These are phyloP conservation scores for Boletellus sp. DNA, from an alignment of 768 basidiomycete genomes.

Conservation along the genomic window DNA sequence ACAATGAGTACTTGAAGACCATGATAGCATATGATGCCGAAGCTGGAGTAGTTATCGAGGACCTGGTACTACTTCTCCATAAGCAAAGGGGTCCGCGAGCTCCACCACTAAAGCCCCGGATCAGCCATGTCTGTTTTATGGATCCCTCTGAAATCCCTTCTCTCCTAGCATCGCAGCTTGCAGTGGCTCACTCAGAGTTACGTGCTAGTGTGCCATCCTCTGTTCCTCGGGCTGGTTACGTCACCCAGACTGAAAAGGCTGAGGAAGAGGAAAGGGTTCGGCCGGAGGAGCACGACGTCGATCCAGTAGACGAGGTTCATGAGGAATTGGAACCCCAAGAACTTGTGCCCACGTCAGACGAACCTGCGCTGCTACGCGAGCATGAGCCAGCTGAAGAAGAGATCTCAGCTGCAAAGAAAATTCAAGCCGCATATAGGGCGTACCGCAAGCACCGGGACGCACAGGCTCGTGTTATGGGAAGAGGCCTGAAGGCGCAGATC, in stretches of 20 bases:
- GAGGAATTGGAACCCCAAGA: constrained; percentile 16
- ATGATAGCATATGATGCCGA: constrained; percentile 13
- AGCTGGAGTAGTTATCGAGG: constrained; percentile 8
- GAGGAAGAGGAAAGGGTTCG: constrained; percentile 1
- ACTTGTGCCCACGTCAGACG: constrained; percentile 5
- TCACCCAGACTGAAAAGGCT: not conserved
- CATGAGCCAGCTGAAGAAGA: constrained; percentile 27
- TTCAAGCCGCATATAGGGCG: constrained; percentile 19
- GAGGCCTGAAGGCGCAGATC: constrained; percentile 19
- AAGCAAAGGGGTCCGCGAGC: not conserved
- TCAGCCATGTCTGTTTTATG: constrained; percentile 32
- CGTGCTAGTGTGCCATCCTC: constrained; percentile 16
- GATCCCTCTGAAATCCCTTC: constrained; percentile 29
- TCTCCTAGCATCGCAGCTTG: constrained; percentile 21
- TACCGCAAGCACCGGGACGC: constrained; percentile 4
- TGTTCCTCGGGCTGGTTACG: constrained; percentile 6
- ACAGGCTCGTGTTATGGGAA: constrained; percentile 10
- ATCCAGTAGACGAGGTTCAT: constrained; percentile 2
- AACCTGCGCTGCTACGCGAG: constrained; percentile 14
- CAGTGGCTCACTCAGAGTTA: constrained; percentile 12
- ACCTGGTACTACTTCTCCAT: constrained; percentile 27
- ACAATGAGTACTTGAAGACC: constrained; percentile 10
- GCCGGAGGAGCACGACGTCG: not conserved
- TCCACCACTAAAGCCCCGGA: constrained; percentile 4
- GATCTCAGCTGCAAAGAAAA: constrained; percentile 17